Percentiles rank a stretch among this genome's conserved stretches.
These are phyloP conservation scores for Bretschneidera sinensis DNA, from an alignment of 345 rosid genomes.

Conservation along the genomic window DNA sequence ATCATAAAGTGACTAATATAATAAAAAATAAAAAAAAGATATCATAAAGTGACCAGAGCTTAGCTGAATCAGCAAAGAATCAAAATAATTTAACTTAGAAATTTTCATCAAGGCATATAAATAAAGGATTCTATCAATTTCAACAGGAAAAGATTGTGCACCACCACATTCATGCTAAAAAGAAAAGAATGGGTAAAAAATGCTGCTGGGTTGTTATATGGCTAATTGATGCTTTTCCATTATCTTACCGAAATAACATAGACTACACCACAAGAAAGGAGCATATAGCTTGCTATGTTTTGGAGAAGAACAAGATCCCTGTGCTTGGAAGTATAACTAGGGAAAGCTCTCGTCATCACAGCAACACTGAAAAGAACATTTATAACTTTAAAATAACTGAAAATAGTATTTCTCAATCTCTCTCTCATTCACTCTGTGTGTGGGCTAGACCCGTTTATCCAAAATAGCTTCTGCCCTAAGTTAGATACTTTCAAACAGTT, in stretches of 20 bases:
- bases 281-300: constrained; percentile 83
- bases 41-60: neutral
- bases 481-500: no score
- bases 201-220: neutral
- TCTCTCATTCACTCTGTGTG: no score
- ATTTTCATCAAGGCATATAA: neutral
- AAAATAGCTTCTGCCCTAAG: neutral
- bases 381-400: constrained; percentile 4
- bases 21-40: no score
- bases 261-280: constrained; percentile 77
- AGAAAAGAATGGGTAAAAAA: neutral
- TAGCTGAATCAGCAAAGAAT: neutral
- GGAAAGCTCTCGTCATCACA: constrained; percentile 96
- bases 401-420: no score
- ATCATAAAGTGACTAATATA: neutral
- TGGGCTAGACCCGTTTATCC: no score
- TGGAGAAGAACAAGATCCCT: constrained; percentile 63
- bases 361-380: constrained; percentile 57
- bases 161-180: no score
- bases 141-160: neutral
- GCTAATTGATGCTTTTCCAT: neutral
- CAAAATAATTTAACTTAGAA: neutral
- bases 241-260: constrained; percentile 65
- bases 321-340: constrained; percentile 44
- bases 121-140: neutral